These are phyloP conservation scores for Heliocybe sulcata DNA, from an alignment of 1,284 basidiomycete genomes.

Conservation along the genomic window DNA sequence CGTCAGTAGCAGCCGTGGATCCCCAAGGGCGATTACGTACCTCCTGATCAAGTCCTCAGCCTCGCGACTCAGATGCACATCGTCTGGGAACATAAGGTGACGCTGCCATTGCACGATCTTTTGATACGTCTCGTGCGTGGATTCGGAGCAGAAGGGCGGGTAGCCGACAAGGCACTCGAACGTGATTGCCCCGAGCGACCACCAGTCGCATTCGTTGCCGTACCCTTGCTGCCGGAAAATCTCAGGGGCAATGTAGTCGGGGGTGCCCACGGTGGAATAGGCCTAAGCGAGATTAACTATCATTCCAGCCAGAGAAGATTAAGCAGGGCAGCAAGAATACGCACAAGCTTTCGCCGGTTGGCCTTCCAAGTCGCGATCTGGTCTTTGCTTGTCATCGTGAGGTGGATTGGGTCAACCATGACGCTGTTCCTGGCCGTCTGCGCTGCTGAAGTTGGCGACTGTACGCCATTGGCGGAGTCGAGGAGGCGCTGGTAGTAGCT, in stretches of 20 bases:
- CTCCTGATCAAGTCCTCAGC: conserved; percentile 87
- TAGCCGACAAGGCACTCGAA: conserved; percentile 98
- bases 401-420: conserved; percentile 91
- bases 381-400: conserved; percentile 89
- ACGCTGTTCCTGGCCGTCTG: conserved; percentile 80
- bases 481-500: conserved; percentile 91
- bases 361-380: conserved; percentile 99
- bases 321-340: conserved; percentile 17
- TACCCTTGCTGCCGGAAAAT: conserved; percentile 98
- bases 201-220: conserved; percentile 98
- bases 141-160: conserved; percentile 97
- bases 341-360: conserved; percentile 88
- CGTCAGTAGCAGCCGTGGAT: conserved; percentile 1
- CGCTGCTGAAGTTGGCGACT: conserved; percentile 31
- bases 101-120: conserved; percentile 96
- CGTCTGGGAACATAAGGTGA: conserved; percentile 92
- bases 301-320: not conserved
- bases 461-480: conserved; percentile 40
- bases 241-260: conserved; percentile 98
- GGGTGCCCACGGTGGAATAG: conserved; percentile 97
- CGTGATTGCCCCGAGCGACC: conserved; percentile 96
- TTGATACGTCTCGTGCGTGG: conserved; percentile 96
- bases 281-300: conserved; percentile 46
- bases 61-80: conserved; percentile 90
- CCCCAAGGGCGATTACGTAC: conserved; percentile 28